Percentiles rank a stretch among this genome's conserved stretches.
Conservation (phyloP, 2,329 filamentous ascomycete genomes). For the Diplodia mutila region DNA sequence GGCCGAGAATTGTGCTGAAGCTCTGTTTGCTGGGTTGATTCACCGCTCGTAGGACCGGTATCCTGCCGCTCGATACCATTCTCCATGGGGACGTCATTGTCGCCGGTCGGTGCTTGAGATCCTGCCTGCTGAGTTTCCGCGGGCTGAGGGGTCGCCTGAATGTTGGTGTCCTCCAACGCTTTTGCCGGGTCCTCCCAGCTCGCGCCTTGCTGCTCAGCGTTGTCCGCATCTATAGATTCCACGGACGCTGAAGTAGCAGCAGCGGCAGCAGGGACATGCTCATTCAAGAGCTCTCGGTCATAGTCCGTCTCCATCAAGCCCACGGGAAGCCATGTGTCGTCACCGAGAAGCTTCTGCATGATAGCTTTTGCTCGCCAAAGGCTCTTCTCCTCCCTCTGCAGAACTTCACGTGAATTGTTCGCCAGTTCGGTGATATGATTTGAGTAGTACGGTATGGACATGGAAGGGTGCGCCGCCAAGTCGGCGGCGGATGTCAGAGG, state of each 20-base stretch:
- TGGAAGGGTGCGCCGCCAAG: slow-evolving; percentile 71
- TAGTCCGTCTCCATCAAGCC: slow-evolving; percentile 56
- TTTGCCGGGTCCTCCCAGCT: slow-evolving; percentile 20
- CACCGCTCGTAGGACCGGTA: background rate
- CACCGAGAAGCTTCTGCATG: slow-evolving; percentile 73
- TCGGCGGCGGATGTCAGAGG: slow-evolving; percentile 77
- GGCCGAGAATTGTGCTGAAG: background rate
- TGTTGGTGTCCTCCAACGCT: slow-evolving; percentile 1
- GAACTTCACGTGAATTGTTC: slow-evolving; percentile 68
- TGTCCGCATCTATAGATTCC: slow-evolving; percentile 15
- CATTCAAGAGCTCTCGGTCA: slow-evolving; percentile 52
- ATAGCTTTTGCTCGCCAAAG: slow-evolving; percentile 76
- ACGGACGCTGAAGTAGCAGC: background rate
- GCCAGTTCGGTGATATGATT: slow-evolving; percentile 73
- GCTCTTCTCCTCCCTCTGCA: slow-evolving; percentile 74
- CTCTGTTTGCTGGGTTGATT: background rate
- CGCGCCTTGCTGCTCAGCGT: background rate
- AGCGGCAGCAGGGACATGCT: background rate
- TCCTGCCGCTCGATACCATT: background rate
- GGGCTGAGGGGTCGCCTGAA: background rate
- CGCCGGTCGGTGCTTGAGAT: background rate
- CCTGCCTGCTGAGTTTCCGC: background rate
- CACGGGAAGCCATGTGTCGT: slow-evolving; percentile 67
- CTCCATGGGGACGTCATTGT: slow-evolving; percentile 17
- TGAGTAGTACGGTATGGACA: slow-evolving; percentile 75